Evolutionary conservation across 768 basidiomycete species (phyloP).

Genomic region (Russula foetens): DNA sequence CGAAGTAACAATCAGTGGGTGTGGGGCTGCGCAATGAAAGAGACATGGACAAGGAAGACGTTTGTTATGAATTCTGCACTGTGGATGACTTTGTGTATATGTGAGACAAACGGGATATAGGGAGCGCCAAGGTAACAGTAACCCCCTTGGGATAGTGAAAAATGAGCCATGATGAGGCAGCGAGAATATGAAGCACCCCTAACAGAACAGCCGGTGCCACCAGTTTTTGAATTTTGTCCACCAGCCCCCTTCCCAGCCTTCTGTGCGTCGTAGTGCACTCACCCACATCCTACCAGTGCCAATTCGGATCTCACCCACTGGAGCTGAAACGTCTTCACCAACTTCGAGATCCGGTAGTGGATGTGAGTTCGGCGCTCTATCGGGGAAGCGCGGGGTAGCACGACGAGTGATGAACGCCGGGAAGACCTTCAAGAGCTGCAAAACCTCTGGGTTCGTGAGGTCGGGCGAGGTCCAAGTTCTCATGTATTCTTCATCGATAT

Average conservation of each 20-base stretch:
- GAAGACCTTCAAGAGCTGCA: conserved; percentile 62
- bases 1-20: conserved; percentile 17
- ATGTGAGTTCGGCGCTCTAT: conserved; percentile 22
- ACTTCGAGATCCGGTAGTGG: conserved; percentile 59
- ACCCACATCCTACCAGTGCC: conserved; percentile 87
- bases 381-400: conserved; percentile 65
- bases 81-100: conserved; percentile 2
- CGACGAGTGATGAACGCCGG: conserved; percentile 68
- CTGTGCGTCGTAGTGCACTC: conserved; percentile 47
- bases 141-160: neutral
- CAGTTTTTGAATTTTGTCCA: conserved; percentile 74
- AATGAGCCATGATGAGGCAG: conserved; percentile 1
- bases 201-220: conserved; percentile 77
- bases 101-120: neutral
- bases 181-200: conserved; percentile 19
- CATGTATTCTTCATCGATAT: conserved; percentile 43
- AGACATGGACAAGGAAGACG: neutral
- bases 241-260: conserved; percentile 69
- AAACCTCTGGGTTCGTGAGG: conserved; percentile 65
- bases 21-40: neutral
- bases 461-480: conserved; percentile 80
- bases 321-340: conserved; percentile 47
- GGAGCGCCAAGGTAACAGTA: neutral
- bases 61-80: conserved; percentile 8
- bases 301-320: conserved; percentile 52